phyloP scores from a whole-genome alignment of 495 filamentous ascomycete genomes.

The Xylaria longipes region DNA sequence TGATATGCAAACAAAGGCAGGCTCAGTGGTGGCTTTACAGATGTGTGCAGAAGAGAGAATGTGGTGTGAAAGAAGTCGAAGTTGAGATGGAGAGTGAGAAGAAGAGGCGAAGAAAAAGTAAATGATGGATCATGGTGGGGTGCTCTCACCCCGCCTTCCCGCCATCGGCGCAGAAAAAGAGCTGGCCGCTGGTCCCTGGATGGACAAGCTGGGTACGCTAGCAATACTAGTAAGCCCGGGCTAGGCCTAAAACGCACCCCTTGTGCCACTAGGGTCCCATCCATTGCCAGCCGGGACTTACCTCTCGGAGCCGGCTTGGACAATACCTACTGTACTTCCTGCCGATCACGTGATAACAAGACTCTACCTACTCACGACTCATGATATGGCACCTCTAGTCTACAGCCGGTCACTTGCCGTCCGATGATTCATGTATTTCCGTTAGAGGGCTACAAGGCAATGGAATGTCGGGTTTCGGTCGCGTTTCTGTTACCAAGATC shows the following conservation, averaged over 20 bases:
- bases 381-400: background rate
- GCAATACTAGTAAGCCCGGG: background rate
- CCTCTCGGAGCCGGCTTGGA: background rate
- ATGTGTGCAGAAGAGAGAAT: background rate
- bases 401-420: background rate
- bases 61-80: background rate
- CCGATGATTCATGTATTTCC: background rate
- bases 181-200: background rate
- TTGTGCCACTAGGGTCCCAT: background rate
- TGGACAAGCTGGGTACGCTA: background rate
- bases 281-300: constrained; percentile 6
- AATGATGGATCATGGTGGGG: constrained; percentile 1
- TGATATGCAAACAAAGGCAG: background rate
- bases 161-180: constrained; percentile 11
- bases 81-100: background rate
- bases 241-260: background rate
- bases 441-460: background rate
- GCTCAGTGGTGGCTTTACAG: background rate
- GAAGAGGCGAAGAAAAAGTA: constrained; percentile 10
- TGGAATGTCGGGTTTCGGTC: background rate
- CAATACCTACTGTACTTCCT: background rate
- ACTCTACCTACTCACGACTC: background rate
- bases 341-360: background rate
- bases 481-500: background rate
- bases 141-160: constrained; percentile 10